Evolutionary conservation across 1,284 basidiomycete species (phyloP).

Genomic region (Apiotrichum laibachii): DNA sequence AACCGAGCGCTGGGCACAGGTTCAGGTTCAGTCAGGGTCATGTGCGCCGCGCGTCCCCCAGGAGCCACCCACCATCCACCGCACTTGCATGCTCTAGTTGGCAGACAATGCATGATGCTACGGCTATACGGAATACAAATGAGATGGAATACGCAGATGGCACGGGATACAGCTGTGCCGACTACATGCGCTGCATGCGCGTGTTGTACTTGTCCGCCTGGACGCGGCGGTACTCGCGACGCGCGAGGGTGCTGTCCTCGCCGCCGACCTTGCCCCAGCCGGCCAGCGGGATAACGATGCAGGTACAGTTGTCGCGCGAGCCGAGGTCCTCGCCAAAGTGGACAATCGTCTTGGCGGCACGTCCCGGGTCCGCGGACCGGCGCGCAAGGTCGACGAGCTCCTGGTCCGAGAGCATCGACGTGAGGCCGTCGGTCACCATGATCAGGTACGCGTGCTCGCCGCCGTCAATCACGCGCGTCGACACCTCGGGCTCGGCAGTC

Average conservation of each 20-base stretch:
- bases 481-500: slow-evolving; percentile 92
- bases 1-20: no score
- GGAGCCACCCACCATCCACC: neutral
- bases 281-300: slow-evolving; percentile 84
- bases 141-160: neutral
- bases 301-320: slow-evolving; percentile 87
- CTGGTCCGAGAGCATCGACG: slow-evolving; percentile 84
- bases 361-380: slow-evolving; percentile 66
- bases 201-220: slow-evolving; percentile 59
- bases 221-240: slow-evolving; percentile 72
- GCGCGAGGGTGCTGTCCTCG: slow-evolving; percentile 69
- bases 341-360: slow-evolving; percentile 78
- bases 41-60: no score
- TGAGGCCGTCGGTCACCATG: slow-evolving; percentile 85
- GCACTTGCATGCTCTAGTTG: neutral
- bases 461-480: slow-evolving; percentile 70
- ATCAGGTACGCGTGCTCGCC: slow-evolving; percentile 74
- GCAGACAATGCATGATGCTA: slow-evolving; percentile 3
- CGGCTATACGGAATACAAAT: slow-evolving; percentile 1
- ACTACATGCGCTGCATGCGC: slow-evolving; percentile 50
- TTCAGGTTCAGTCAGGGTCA: no score
- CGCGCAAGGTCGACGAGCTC: slow-evolving; percentile 90
- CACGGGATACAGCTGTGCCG: neutral
- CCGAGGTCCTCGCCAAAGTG: slow-evolving; percentile 86
- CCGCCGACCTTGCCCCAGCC: slow-evolving; percentile 82